Evolutionary conservation across 345 rosid genomes (phyloP).

Genomic region (Erucastrum elatum): DNA sequence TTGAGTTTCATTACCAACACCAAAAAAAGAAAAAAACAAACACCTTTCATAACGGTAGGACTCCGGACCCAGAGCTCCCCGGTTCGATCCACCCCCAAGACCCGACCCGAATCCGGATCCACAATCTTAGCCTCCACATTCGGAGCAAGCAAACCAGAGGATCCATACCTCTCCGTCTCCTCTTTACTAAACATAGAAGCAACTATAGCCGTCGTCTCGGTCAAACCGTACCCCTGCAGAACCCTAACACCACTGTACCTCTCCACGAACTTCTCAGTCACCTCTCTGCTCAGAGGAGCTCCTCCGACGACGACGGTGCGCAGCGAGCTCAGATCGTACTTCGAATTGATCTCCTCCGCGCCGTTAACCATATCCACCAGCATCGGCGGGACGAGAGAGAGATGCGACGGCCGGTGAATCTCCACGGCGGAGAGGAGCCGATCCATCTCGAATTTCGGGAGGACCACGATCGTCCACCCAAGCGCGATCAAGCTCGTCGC

Average conservation of each 20-base stretch:
- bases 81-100: slow-evolving; percentile 53
- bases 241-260: slow-evolving; percentile 53
- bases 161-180: slow-evolving; percentile 64
- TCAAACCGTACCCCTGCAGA: slow-evolving; percentile 78
- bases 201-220: slow-evolving; percentile 63
- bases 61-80: slow-evolving; percentile 75
- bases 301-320: slow-evolving; percentile 61
- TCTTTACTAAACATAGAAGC: slow-evolving; percentile 63
- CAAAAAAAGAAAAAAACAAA: neutral
- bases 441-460: slow-evolving; percentile 69
- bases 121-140: slow-evolving; percentile 71
- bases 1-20: neutral
- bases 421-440: slow-evolving; percentile 64
- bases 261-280: slow-evolving; percentile 59
- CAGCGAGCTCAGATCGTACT: slow-evolving; percentile 66
- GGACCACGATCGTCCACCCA: slow-evolving; percentile 68
- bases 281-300: slow-evolving; percentile 78
- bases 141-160: slow-evolving; percentile 68
- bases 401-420: slow-evolving; percentile 52
- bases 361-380: slow-evolving; percentile 59
- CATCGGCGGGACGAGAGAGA: slow-evolving; percentile 83
- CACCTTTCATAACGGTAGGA: slow-evolving; percentile 40
- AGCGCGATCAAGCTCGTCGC: slow-evolving; percentile 35
- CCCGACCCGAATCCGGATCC: slow-evolving; percentile 57
- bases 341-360: slow-evolving; percentile 47